phyloP scores from a whole-genome alignment of 352 stramenopile species.

The Pythium plurisporium region DNA sequence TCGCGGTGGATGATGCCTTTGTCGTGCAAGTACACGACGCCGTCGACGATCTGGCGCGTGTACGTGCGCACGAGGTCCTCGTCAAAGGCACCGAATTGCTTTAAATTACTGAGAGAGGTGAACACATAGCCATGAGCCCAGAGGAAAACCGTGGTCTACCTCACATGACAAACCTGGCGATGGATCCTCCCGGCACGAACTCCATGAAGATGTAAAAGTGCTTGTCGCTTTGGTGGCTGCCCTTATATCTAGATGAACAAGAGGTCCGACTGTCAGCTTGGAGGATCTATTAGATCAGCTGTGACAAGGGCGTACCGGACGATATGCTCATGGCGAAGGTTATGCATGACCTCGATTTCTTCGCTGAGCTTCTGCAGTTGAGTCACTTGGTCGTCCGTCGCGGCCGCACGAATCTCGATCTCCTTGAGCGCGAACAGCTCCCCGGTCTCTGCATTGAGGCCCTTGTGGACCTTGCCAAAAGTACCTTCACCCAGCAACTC shows the following conservation, averaged over 20 bases:
- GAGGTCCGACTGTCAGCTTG: background rate
- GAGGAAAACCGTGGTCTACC: background rate
- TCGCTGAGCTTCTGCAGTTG: constrained; percentile 76
- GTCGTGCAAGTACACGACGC: constrained; percentile 90
- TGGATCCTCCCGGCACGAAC: constrained; percentile 91
- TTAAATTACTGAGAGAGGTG: constrained; percentile 65
- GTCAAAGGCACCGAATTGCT: constrained; percentile 92
- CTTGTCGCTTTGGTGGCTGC: constrained; percentile 67
- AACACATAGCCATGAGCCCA: background rate
- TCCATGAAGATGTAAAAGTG: constrained; percentile 96
- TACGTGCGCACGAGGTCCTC: constrained; percentile 89
- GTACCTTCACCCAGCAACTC: constrained; percentile 93
- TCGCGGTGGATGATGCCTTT: constrained; percentile 92
- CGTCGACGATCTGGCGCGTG: constrained; percentile 87
- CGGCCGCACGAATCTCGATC: constrained; percentile 73
- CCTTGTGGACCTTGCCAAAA: constrained; percentile 95
- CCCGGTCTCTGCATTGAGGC: constrained; percentile 91
- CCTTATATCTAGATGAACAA: constrained; percentile 52
- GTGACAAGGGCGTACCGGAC: constrained; percentile 69
- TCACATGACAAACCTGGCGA: constrained; percentile 52
- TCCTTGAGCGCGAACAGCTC: constrained; percentile 89
- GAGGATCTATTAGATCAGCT: background rate
- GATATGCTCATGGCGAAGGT: constrained; percentile 93
- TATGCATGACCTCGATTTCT: constrained; percentile 94
- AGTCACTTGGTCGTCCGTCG: constrained; percentile 44